A percentile compares a stretch with the other conserved stretches of the same genome.
These are phyloP conservation scores for Lumnitzera racemosa DNA, from an alignment of 345 rosid species.

Conservation along the genomic window DNA sequence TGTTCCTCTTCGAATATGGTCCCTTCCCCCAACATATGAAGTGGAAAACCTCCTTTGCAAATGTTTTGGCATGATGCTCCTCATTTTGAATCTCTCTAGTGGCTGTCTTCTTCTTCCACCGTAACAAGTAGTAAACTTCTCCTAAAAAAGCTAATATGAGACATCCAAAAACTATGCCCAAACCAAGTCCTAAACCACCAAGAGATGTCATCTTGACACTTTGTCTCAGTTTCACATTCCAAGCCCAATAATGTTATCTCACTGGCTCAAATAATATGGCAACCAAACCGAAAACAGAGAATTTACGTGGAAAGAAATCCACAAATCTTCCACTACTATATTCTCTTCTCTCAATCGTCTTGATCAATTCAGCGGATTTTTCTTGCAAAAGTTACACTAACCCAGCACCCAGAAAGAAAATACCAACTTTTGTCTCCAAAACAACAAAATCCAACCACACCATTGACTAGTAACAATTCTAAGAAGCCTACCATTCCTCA, in stretches of 20 bases:
- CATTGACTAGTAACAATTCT: too few relatives aligned
- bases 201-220: constrained; percentile 42
- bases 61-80: constrained; percentile 27
- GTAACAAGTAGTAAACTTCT: constrained; percentile 64
- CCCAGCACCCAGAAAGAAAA: too few relatives aligned
- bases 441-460: too few relatives aligned
- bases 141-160: constrained; percentile 63
- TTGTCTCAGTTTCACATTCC: constrained; percentile 37
- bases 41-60: constrained; percentile 54
- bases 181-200: constrained; percentile 64
- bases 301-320: too few relatives aligned
- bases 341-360: too few relatives aligned
- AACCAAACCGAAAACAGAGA: too few relatives aligned
- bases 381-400: too few relatives aligned
- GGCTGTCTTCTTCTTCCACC: constrained; percentile 67
- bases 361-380: too few relatives aligned
- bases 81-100: constrained; percentile 28
- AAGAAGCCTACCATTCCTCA: too few relatives aligned
- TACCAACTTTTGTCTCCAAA: too few relatives aligned
- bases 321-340: too few relatives aligned
- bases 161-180: constrained; percentile 64
- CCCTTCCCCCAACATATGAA: constrained; percentile 49
- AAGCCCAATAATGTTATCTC: neutral
- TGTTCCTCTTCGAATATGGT: constrained; percentile 26
- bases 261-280: too few relatives aligned